Base-by-base conservation (phyloP, 805 yeast species). In the Wickerhamiella lipophila region DNA sequence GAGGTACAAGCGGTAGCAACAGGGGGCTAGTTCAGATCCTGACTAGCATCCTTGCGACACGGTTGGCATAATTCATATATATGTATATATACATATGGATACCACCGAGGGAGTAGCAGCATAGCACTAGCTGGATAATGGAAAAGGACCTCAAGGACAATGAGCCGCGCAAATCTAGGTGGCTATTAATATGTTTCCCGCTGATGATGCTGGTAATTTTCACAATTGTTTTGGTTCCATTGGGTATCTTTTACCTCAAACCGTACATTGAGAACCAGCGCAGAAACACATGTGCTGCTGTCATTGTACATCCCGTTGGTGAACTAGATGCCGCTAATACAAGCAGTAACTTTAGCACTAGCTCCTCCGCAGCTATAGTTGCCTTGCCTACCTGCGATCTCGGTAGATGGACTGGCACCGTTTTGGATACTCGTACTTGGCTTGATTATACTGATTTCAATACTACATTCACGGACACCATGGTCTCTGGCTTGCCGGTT, bases 401-500 rank as follows among this genome's bases (percentile, higher is more conserved):
- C 5, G 43, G 43, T 7, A 11, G 21, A 6, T 23, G 19, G 19
- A 40, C 43, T 6, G 43, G 43, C 7, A 45, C 48, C 1, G 22
- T 45, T 16, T 54, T 60, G 19, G 68, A 64, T 46, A 48, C 55
- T 6, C 38, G 57, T 1, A 64, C 64, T 6, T 64, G 68, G 68
- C 52, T 59, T 34, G 65, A 61, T 44, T 53, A 40, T 15, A 51
- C 56, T 1, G 68, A 58, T 41, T 63, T 64, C 50, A 64, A 64
- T 49, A 55, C 62, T 11, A 64, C 68, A 3, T 63, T 57, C 49
- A 64, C 68, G 3, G 54, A 55, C 42, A 62, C 52, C 23, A 58
- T 60, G 11, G 65, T 64, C 16, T 67, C 66, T 6, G 67, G 64
- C 1, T 55, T 64, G 35, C 49, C 60, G 6, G 42, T 64, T 6